A percentile compares a stretch with the other conserved stretches of the same genome.
These are phyloP conservation scores for Suillus sp. DNA, from an alignment of 768 basidiomycete species.

Conservation along the genomic window DNA sequence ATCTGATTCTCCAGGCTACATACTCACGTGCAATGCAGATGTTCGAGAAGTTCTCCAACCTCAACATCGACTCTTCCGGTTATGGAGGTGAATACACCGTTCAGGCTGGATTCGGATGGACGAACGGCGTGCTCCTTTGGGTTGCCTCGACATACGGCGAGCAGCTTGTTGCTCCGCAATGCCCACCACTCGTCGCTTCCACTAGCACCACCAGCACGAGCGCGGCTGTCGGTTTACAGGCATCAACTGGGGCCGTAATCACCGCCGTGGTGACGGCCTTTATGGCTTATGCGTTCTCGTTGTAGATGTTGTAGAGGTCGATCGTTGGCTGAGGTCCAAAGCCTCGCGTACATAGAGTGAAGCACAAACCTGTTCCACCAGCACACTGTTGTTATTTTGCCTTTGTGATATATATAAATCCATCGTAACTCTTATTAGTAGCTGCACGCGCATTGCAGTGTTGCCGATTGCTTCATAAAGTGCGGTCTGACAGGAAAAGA, in stretches of 20 bases:
- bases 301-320: background rate
- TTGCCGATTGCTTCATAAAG: no score
- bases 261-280: constrained; percentile 7
- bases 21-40: constrained; percentile 47
- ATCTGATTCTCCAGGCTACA: background rate
- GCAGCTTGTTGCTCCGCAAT: constrained; percentile 59
- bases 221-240: constrained; percentile 5
- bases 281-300: constrained; percentile 9
- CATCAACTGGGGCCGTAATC: background rate
- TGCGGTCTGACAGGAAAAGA: no score
- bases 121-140: constrained; percentile 81
- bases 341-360: background rate
- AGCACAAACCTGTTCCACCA: background rate
- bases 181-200: constrained; percentile 48
- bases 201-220: constrained; percentile 13
- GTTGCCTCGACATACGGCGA: constrained; percentile 67
- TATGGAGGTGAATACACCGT: constrained; percentile 88
- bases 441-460: no score
- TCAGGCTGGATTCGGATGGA: constrained; percentile 89
- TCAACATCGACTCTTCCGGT: constrained; percentile 79
- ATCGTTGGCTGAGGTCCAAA: background rate
- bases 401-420: background rate
- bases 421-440: background rate
- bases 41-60: constrained; percentile 86
- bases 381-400: background rate